Percentiles rank a stretch among this genome's conserved stretches.
phyloP scores from a whole-genome alignment of 2,329 filamentous ascomycete genomes.

The Aspergillus sp. region DNA sequence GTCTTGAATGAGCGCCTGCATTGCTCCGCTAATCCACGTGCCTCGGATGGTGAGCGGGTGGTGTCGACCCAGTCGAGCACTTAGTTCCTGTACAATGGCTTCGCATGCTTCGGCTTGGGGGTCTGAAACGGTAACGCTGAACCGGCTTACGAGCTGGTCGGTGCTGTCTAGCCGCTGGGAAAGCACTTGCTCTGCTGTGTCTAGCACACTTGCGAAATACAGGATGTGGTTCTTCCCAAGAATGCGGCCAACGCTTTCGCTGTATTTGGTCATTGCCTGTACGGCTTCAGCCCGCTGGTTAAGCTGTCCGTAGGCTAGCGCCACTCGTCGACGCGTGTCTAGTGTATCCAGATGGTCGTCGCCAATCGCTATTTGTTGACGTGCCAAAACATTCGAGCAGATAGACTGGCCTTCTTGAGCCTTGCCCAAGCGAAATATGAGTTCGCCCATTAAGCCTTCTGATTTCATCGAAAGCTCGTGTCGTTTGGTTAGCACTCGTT shows the following conservation, averaged over 20 bases:
- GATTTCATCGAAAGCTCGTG: slow-evolving; percentile 30
- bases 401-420: slow-evolving; percentile 30
- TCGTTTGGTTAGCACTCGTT: slow-evolving; percentile 26
- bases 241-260: slow-evolving; percentile 20
- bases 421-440: slow-evolving; percentile 26
- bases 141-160: slow-evolving; percentile 6
- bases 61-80: slow-evolving; percentile 17
- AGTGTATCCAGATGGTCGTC: slow-evolving; percentile 33
- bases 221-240: slow-evolving; percentile 30
- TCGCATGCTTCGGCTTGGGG: slow-evolving; percentile 18
- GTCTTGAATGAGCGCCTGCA: slow-evolving; percentile 19
- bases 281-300: slow-evolving; percentile 25
- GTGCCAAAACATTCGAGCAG: slow-evolving; percentile 31
- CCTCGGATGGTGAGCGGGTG: slow-evolving; percentile 28
- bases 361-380: slow-evolving; percentile 33
- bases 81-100: slow-evolving; percentile 23
- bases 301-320: slow-evolving; percentile 23
- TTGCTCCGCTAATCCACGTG: slow-evolving; percentile 23
- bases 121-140: slow-evolving; percentile 13
- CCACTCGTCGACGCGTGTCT: slow-evolving; percentile 29
- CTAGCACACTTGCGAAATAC: slow-evolving; percentile 21
- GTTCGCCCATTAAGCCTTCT: slow-evolving; percentile 30
- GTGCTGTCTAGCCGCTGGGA: slow-evolving; percentile 17
- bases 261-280: slow-evolving; percentile 22
- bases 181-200: slow-evolving; percentile 25